These are phyloP conservation scores for Vitis rupestris DNA, from an alignment of 164 flowering plant species.

Conservation along the genomic window DNA sequence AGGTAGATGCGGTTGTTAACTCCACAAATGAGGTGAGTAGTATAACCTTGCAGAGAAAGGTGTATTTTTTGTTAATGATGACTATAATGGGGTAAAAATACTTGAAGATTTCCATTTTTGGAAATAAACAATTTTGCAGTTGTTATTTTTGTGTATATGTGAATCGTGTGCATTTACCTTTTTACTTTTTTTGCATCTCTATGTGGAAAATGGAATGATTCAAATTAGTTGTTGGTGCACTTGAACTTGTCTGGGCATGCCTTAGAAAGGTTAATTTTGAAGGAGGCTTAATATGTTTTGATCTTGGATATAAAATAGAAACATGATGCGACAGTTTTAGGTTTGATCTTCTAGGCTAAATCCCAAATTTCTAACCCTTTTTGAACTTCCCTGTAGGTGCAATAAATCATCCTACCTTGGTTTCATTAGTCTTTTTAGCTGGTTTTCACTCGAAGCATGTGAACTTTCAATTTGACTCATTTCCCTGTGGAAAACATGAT, in stretches of 20 bases:
- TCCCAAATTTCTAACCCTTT: not conserved
- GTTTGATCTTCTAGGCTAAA: not conserved
- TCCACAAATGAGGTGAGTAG: conserved; percentile 89
- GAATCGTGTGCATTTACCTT: not conserved
- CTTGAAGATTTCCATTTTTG: not conserved
- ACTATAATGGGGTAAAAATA: not conserved
- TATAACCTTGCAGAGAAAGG: not conserved
- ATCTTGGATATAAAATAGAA: not conserved
- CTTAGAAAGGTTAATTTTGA: not conserved
- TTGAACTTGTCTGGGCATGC: not conserved
- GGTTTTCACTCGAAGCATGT: not conserved
- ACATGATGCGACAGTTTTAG: not conserved
- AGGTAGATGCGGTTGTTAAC: conserved; percentile 98
- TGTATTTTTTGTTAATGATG: not conserved
- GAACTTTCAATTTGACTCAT: too few relatives aligned
- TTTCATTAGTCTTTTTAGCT: not conserved
- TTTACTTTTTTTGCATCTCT: not conserved
- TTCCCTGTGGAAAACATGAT: not conserved
- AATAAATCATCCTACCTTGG: not conserved
- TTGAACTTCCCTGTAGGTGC: not conserved
- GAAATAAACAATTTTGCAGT: not conserved
- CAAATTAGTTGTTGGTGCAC: not conserved
- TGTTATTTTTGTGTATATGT: not conserved
- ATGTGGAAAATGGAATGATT: not conserved
- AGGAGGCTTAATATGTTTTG: not conserved